Base-by-base conservation (phyloP, 768 basidiomycete genomes). In the Tricholoma terreum region DNA sequence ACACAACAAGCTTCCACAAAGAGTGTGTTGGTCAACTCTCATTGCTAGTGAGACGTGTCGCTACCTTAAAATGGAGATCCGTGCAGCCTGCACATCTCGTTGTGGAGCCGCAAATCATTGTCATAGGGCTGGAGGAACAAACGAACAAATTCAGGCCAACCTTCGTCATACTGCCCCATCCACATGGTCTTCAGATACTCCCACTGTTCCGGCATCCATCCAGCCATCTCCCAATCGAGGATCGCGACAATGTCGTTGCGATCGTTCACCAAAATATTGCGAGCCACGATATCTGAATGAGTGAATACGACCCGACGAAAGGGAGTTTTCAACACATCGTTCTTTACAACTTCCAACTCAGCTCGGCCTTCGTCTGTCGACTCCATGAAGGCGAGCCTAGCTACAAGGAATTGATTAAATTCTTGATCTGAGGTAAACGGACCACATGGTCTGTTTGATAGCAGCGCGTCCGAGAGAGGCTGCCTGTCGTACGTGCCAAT, bases 201-300 rank as follows among this genome's bases (percentile, higher is more conserved):
- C 55, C 59, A 63, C 31, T 58, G 56, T 12, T 58, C 53, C 15
- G 59, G 61, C 61, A 60, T 58, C 58, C 59, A 60, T 2, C 56
- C 62, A 21, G 59, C 50, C 45, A 57, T 57, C 34, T 60, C 62
- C 59, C 62, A 58, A 36, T 63, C 59, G 33, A 63, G 45, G 15
- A 63, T 43, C 6, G 56, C 56, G 22, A 62, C 49, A 24, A 60
- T 55, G n/a, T 56, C 53, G 5, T 52, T 40, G 9, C n/a, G n/a
- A 17, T 51, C 40, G 19, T 57, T 54, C 33, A 63, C 55, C 19
- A 63, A 35, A 52, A 63, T 60, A 42, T 63, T 63, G 48, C 59
- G 46, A 11, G 45, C 24, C 30, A 45, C 45, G 19, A 63, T 51
- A 48, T 63, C 61, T 3, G 46, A 36, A 31, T 63, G 61, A 8